phyloP scores from a whole-genome alignment of 306 rosid genomes.

The Gillenia trifoliata region DNA sequence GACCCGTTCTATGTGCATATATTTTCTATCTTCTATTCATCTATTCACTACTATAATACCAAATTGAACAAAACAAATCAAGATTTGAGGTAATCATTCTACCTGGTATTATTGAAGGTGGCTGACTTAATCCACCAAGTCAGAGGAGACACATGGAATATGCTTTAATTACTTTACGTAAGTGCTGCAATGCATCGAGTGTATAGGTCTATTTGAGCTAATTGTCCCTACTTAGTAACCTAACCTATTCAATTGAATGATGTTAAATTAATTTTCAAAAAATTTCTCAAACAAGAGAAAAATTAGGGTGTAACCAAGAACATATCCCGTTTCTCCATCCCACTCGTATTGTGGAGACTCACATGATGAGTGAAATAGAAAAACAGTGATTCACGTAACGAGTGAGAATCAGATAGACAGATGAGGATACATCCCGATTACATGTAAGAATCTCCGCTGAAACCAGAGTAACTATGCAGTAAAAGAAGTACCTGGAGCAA shows the following conservation, averaged over 20 bases:
- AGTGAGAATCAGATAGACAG: too few species aligned
- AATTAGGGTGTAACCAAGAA: not conserved
- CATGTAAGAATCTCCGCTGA: not conserved
- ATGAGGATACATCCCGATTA: not conserved
- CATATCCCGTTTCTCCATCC: not conserved
- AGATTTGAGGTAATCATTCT: constrained; percentile 16
- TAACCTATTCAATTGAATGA: not conserved
- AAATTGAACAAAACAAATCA: constrained; percentile 5
- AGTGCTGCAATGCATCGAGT: constrained; percentile 4
- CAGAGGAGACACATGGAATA: not conserved
- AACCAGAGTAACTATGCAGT: not conserved
- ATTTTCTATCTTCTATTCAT: not conserved
- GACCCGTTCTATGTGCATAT: not conserved
- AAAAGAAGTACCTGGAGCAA: constrained; percentile 78
- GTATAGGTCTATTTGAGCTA: not conserved
- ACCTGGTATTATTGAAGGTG: not conserved
- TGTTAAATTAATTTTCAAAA: not conserved
- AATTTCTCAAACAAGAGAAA: not conserved
- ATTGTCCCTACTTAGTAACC: not conserved
- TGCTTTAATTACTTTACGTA: not conserved
- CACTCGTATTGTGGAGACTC: too few species aligned
- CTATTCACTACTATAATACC: constrained; percentile 3
- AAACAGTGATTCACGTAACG: not conserved
- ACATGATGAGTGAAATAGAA: not conserved
- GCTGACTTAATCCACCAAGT: not conserved